These are phyloP conservation scores for Oxytropis ochrocephala DNA, from an alignment of 306 rosid genomes.

Conservation along the genomic window DNA sequence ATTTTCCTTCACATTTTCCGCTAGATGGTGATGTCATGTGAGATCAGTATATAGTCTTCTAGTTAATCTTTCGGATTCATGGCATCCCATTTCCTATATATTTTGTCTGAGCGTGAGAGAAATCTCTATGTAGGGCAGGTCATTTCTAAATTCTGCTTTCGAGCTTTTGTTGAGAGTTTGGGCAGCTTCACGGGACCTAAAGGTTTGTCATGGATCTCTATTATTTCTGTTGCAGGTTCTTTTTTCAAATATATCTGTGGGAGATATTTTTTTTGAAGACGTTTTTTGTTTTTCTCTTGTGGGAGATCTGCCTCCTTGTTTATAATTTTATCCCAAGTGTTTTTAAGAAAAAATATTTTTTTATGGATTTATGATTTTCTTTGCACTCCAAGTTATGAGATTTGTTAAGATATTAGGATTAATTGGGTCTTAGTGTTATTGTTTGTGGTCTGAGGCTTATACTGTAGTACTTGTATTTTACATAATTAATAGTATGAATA, in stretches of 20 bases:
- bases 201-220: conserved; percentile 44
- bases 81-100: not conserved
- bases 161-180: conserved; percentile 91
- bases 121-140: conserved; percentile 60
- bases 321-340: not conserved
- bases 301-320: not conserved
- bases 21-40: conserved; percentile 83
- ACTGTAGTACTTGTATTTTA: not conserved
- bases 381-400: not conserved
- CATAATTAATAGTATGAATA: not conserved
- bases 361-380: conserved; percentile 2
- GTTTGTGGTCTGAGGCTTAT: not conserved
- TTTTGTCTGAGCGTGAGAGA: conserved; percentile 35
- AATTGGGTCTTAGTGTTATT: not conserved
- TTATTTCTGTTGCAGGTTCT: not conserved
- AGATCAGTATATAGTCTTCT: conserved; percentile 36
- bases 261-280: not conserved
- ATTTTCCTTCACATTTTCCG: conserved; percentile 63
- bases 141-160: conserved; percentile 89
- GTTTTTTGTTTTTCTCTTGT: not conserved
- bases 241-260: not conserved
- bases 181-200: conserved; percentile 88
- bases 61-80: conserved; percentile 13
- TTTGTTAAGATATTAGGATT: not conserved
- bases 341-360: not conserved